phyloP scores from a whole-genome alignment of 352 stramenopile genomes.

The Sclerospora graminicola region DNA sequence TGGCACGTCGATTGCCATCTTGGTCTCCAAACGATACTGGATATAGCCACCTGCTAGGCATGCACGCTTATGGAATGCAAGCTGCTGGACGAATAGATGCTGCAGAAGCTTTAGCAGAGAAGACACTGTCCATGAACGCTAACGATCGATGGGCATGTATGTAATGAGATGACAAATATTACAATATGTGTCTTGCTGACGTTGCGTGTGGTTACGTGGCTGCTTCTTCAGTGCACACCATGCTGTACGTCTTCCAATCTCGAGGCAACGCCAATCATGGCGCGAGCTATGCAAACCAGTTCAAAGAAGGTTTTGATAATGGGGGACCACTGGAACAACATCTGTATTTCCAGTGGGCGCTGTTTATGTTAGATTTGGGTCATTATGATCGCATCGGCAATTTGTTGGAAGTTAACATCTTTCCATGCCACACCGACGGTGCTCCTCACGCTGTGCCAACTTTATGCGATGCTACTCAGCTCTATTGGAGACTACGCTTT shows the following conservation, averaged over 20 bases:
- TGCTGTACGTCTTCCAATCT: constrained; percentile 65
- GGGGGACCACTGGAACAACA: constrained; percentile 58
- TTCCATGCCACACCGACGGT: constrained; percentile 32
- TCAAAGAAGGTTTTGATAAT: constrained; percentile 71
- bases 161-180: constrained; percentile 7
- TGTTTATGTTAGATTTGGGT: constrained; percentile 73
- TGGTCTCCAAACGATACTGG: constrained; percentile 69
- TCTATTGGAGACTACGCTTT: constrained; percentile 81
- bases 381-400: constrained; percentile 77
- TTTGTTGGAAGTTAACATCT: constrained; percentile 69
- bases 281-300: constrained; percentile 74
- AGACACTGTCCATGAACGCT: constrained; percentile 75
- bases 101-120: constrained; percentile 58
- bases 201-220: background rate
- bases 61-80: constrained; percentile 81
- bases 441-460: constrained; percentile 34
- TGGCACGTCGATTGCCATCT: constrained; percentile 58
- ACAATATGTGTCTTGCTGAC: background rate
- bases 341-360: constrained; percentile 74
- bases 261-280: constrained; percentile 78
- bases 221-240: constrained; percentile 49
- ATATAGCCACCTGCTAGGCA: constrained; percentile 67
- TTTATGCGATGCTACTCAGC: constrained; percentile 65
- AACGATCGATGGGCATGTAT: constrained; percentile 80
- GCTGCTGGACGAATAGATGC: constrained; percentile 51